Evolutionary conservation across 768 basidiomycete species (phyloP).

Genomic region (Gloeostereum incarnatum): DNA sequence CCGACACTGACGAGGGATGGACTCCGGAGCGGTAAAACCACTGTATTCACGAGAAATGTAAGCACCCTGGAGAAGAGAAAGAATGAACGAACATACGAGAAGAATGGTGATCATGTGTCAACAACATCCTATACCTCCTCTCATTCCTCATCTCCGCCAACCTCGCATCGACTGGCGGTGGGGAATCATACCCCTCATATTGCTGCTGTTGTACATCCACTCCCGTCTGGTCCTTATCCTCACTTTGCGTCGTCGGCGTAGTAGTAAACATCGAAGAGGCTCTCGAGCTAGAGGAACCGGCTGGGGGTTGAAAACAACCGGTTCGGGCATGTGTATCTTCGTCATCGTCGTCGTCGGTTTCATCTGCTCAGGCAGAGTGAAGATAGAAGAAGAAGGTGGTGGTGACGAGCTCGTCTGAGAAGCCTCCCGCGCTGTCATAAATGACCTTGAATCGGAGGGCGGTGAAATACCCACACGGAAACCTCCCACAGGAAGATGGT

Average conservation of each 20-base stretch:
- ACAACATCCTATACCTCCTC: conserved; percentile 55
- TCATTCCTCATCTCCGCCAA: conserved; percentile 44
- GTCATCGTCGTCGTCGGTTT: conserved; percentile 21
- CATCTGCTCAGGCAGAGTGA: too few species aligned
- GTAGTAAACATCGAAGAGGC: conserved; percentile 21
- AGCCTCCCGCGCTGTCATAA: conserved; percentile 16
- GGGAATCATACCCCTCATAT: conserved; percentile 27
- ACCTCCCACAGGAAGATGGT: conserved; percentile 7
- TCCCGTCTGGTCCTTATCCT: conserved; percentile 8
- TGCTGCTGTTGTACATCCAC: too few species aligned
- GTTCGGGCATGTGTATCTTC: conserved; percentile 24
- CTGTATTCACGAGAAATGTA: conserved; percentile 24
- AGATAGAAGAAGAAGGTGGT: not conserved
- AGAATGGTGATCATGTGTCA: conserved; percentile 61
- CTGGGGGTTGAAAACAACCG: conserved; percentile 29
- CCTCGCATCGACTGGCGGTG: conserved; percentile 24
- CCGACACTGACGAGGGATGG: conserved; percentile 57
- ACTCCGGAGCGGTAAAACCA: conserved; percentile 63
- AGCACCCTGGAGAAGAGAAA: not conserved
- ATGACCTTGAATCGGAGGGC: conserved; percentile 7
- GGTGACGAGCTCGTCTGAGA: conserved; percentile 5
- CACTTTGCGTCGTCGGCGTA: conserved; percentile 12
- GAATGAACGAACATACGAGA: conserved; percentile 35
- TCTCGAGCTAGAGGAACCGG: too few species aligned
- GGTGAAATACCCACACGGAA: too few species aligned